Evolutionary conservation across 1,284 basidiomycete genomes (phyloP), one percentile per base, ranked within the genome.

Genomic region (Irpex sp.): DNA sequence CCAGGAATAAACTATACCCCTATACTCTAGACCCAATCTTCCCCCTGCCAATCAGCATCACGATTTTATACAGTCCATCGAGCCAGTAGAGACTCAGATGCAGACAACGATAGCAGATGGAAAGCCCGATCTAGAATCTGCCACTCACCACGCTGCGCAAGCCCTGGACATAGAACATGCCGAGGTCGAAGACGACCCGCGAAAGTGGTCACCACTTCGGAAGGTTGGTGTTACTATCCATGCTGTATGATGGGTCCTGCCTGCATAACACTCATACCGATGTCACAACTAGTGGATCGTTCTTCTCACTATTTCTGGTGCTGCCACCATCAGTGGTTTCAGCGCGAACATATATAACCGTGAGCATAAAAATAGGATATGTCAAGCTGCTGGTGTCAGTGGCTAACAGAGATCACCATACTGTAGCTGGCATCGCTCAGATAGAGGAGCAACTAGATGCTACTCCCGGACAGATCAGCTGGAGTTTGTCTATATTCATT

Each of bases 401-500:
- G 2, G 16, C 14, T 12, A 8, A 28, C 49, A 45, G 19, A 28
- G 14, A 57, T 14, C 10, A 14, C 10, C 37, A n/a, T 45, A 21
- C 33, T 47, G 5, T 37, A 83, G 88, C 88, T 56, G 83, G 85
- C 2, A 87, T 93, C 58, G 77, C 83, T 52, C 76, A 89, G 61
- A 85, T 95, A 69, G 78, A 88, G 65, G 67, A 67, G 1, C 80
- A 90, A 45, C 76, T 94, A 21, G 78, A 84, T 61, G 89, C 91
- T 0, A 85, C 82, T 0, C 80, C 83, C 55, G 75, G 81, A 2
- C 80, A 92, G 65, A 87, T 96, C 60, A 89, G 90, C 58, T 78
- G 90, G 68, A 86, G 83, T 66, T 72, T 95, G 8, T 87, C 89
- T 1, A 67, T 91, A 12, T 96, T 92, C 73, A 93, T 95, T 66